These are phyloP conservation scores for Dioscorea alata DNA, from an alignment of 106 monocot species.

Conservation along the genomic window DNA sequence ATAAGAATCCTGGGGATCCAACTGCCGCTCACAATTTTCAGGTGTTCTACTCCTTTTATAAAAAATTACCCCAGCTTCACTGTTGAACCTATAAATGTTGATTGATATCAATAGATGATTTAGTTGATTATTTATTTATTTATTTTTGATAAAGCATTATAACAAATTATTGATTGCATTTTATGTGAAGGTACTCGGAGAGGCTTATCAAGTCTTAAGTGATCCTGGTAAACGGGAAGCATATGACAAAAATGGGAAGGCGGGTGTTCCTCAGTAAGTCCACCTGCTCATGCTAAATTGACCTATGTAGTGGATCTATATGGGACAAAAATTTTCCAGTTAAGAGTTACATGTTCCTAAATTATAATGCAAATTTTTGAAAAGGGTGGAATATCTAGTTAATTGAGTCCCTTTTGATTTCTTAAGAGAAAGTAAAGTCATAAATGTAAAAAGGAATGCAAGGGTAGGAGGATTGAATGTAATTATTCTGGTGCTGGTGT, in stretches of 20 bases:
- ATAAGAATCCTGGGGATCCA: slow-evolving; percentile 83
- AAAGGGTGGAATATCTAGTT: too few relatives aligned
- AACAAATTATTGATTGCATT: not conserved
- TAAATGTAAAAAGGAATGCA: not conserved
- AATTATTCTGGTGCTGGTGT: not conserved
- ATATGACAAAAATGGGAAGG: slow-evolving; percentile 89
- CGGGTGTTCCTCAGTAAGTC: slow-evolving; percentile 72
- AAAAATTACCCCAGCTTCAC: too few relatives aligned
- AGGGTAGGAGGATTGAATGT: not conserved
- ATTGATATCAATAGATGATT: too few relatives aligned
- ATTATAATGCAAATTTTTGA: too few relatives aligned
- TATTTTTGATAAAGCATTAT: not conserved
- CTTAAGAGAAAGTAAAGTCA: too few relatives aligned
- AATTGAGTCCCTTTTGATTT: too few relatives aligned
- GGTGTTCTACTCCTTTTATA: slow-evolving; percentile 17
- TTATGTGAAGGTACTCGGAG: slow-evolving; percentile 56
- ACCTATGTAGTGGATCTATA: too few relatives aligned
- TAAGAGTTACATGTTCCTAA: too few relatives aligned
- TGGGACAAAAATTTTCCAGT: too few relatives aligned
- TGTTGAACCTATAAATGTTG: too few relatives aligned
- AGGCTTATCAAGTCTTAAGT: slow-evolving; percentile 91
- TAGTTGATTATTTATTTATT: not conserved
- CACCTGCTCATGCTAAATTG: too few relatives aligned
- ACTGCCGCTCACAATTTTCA: slow-evolving; percentile 86
- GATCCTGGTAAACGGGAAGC: slow-evolving; percentile 75